Percentiles rank a stretch among this genome's conserved stretches.
Evolutionary conservation across 2,329 filamentous ascomycete genomes (phyloP).

Genomic region (Botryotinia narcissicola): DNA sequence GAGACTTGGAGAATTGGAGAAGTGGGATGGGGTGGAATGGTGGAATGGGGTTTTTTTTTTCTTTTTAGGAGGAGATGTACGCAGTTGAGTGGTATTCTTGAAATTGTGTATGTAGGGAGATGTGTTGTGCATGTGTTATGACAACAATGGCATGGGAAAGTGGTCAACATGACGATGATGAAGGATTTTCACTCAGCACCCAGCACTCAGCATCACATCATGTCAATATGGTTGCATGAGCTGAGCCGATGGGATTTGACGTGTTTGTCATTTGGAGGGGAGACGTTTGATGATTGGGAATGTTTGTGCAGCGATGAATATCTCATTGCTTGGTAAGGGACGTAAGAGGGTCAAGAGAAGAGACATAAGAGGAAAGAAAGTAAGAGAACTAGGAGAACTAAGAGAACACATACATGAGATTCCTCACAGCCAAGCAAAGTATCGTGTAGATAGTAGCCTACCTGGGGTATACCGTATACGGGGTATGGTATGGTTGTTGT

Average conservation of each 20-base stretch:
- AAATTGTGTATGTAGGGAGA: neutral
- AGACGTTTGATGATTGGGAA: neutral
- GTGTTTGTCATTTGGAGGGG: neutral
- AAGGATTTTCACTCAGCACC: neutral
- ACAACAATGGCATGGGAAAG: neutral
- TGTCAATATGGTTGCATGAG: neutral
- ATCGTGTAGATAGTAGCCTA: neutral
- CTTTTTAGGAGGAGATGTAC: neutral
- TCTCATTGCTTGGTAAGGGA: neutral
- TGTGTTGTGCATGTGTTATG: neutral
- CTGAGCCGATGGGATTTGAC: neutral
- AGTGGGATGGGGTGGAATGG: neutral
- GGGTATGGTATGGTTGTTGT: no score
- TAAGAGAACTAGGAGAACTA: neutral
- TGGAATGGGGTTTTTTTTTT: neutral
- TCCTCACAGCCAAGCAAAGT: neutral
- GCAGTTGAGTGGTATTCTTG: neutral
- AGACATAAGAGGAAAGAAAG: no score
- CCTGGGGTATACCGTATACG: no score
- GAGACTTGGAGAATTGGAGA: conserved; percentile 9
- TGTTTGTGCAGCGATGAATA: neutral
- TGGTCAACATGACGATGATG: neutral
- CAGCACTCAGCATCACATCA: neutral
- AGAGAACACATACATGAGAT: neutral
- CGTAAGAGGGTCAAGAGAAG: neutral